phyloP scores from a whole-genome alignment of 164 flowering plant species.

The Euptelea pleiosperma region DNA sequence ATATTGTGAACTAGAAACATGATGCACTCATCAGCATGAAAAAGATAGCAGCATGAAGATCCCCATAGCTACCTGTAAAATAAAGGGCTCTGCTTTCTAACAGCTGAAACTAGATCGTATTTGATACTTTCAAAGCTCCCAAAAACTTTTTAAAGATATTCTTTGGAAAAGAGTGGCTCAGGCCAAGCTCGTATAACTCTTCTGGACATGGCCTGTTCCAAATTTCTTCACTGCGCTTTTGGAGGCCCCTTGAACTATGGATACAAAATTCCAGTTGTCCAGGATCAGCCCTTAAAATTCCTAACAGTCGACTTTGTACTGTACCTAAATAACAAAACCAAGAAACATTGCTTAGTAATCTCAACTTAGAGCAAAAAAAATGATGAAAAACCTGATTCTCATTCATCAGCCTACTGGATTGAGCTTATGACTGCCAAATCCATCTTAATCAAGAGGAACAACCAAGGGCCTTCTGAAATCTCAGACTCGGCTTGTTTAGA shows the following conservation, averaged over 20 bases:
- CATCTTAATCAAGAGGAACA: conserved; percentile 97
- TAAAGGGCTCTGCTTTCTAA: conserved; percentile 77
- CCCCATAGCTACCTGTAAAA: conserved; percentile 61
- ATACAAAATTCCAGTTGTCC: conserved; percentile 60
- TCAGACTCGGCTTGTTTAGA: conserved; percentile 58
- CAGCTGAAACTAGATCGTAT: conserved; percentile 82
- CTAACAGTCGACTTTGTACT: conserved; percentile 75
- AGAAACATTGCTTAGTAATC: background rate
- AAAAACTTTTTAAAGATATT: conserved; percentile 19
- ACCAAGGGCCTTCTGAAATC: conserved; percentile 59
- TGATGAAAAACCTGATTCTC: background rate
- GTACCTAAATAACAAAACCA: conserved; percentile 37
- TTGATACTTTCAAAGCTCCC: conserved; percentile 37
- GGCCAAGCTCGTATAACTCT: conserved; percentile 66
- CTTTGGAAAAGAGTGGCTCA: conserved; percentile 17
- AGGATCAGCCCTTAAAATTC: conserved; percentile 72
- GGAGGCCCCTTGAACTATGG: conserved; percentile 49
- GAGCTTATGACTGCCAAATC: conserved; percentile 99
- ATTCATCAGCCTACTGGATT: conserved; percentile 63
- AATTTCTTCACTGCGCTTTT: conserved; percentile 49
- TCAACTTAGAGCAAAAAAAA: background rate
- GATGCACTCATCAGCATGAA: background rate
- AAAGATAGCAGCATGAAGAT: conserved; percentile 1
- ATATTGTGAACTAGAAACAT: background rate
- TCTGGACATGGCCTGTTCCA: conserved; percentile 69